phyloP scores from a whole-genome alignment of 129 eudicot genomes.

The Centaurea solstitialis region DNA sequence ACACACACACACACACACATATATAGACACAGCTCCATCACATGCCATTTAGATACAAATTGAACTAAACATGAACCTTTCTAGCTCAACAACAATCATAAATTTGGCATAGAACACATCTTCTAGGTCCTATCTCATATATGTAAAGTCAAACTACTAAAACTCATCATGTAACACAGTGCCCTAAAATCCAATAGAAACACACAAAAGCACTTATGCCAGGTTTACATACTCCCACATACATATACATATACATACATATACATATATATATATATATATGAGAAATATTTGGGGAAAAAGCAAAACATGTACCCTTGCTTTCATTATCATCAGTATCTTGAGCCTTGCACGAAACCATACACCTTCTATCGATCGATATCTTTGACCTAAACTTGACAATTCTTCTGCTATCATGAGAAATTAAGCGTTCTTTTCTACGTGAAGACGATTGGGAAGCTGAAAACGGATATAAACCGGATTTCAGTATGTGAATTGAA shows the following conservation, averaged over 20 bases:
- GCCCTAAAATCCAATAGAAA: neutral
- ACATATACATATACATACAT: too few species aligned
- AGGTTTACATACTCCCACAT: constrained; percentile 2
- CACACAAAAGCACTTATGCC: neutral
- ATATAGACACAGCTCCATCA: neutral
- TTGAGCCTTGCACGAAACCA: constrained; percentile 43
- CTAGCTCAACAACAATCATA: neutral
- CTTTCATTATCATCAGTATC: constrained; percentile 44
- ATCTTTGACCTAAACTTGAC: constrained; percentile 25
- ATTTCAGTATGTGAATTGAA: constrained; percentile 54
- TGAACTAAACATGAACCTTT: neutral
- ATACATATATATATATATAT: too few species aligned
- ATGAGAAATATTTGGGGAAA: neutral
- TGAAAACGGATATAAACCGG: constrained; percentile 46
- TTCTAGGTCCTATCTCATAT: constrained; percentile 1
- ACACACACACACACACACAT: too few species aligned
- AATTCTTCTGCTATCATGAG: constrained; percentile 30
- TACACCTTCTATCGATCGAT: constrained; percentile 29
- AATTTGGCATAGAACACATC: neutral
- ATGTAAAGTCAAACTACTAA: neutral
- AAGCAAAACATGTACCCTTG: constrained; percentile 46
- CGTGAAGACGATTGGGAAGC: constrained; percentile 32
- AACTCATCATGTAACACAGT: neutral
- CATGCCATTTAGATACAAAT: neutral
- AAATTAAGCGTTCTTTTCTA: constrained; percentile 24